Percentiles rank a stretch among this genome's conserved stretches.
These are phyloP conservation scores for Lunularia cruciata DNA, from an alignment of 225 moss, liverwort and hornwort species.

Conservation along the genomic window DNA sequence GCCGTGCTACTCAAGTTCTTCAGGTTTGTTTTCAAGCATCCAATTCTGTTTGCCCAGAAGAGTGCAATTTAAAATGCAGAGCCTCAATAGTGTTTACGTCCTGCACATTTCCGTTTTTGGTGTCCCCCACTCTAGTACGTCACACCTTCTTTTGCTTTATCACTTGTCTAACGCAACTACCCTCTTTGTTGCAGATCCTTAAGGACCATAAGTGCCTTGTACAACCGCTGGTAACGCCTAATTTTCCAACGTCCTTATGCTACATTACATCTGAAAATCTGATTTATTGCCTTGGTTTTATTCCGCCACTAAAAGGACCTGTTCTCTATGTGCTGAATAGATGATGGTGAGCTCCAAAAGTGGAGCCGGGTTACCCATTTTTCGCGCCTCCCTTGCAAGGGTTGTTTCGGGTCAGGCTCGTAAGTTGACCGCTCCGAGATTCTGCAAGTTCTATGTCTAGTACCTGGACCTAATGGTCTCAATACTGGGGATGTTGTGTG, in stretches of 20 bases:
- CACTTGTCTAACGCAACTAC: not conserved
- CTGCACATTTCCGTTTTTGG: not conserved
- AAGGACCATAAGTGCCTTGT: slow-evolving; percentile 60
- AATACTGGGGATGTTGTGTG: no score
- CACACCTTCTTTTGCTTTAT: no score
- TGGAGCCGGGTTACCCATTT: slow-evolving; percentile 73
- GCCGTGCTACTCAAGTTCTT: slow-evolving; percentile 81
- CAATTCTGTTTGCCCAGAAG: not conserved
- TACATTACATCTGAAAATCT: not conserved
- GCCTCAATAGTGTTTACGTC: not conserved
- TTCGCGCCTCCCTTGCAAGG: slow-evolving; percentile 62
- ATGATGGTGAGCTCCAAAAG: slow-evolving; percentile 86
- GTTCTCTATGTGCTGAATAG: slow-evolving; percentile 30
- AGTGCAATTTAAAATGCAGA: not conserved
- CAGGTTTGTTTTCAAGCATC: slow-evolving; percentile 45
- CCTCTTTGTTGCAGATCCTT: slow-evolving; percentile 48
- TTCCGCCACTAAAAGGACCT: no score
- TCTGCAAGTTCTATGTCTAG: no score
- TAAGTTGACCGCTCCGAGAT: no score
- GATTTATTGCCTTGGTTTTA: no score
- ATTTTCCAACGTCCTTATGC: not conserved
- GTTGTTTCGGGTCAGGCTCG: slow-evolving; percentile 40
- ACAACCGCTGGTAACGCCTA: slow-evolving; percentile 60
- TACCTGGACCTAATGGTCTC: no score
- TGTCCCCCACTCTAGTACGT: not conserved